These are phyloP conservation scores for Scutellaria galericulata DNA, from an alignment of 257 asterid genomes.

Conservation along the genomic window DNA sequence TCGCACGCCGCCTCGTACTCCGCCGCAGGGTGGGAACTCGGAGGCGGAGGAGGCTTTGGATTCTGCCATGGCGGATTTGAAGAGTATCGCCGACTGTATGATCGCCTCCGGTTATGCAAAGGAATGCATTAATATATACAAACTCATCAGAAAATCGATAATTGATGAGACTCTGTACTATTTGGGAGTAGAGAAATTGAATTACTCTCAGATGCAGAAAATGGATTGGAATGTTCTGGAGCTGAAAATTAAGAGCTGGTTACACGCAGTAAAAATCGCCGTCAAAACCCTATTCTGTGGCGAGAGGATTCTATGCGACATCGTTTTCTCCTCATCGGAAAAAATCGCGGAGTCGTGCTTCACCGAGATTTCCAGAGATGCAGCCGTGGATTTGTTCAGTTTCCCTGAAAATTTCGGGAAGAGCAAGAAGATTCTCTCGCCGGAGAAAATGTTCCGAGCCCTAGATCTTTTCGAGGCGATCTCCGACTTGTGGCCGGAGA, in stretches of 20 bases:
- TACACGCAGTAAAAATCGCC: constrained; percentile 53
- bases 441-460: constrained; percentile 78
- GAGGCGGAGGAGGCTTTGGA: constrained; percentile 42
- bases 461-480: constrained; percentile 76
- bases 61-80: constrained; percentile 55
- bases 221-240: constrained; percentile 73
- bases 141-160: constrained; percentile 63
- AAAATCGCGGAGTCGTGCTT: constrained; percentile 63
- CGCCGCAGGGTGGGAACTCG: constrained; percentile 30
- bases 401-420: constrained; percentile 63
- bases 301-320: constrained; percentile 68
- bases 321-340: constrained; percentile 68
- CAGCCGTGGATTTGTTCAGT: constrained; percentile 51
- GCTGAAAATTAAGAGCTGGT: constrained; percentile 60
- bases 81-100: constrained; percentile 76
- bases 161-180: constrained; percentile 74
- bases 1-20: constrained; percentile 36
- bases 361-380: constrained; percentile 60
- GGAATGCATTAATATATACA: constrained; percentile 68
- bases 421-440: constrained; percentile 62
- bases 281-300: constrained; percentile 65
- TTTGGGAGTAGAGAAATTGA: constrained; percentile 68
- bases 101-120: constrained; percentile 67
- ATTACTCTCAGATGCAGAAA: constrained; percentile 63
- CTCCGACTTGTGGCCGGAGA: constrained; percentile 67